phyloP scores from a whole-genome alignment of 805 yeast species.

The Komagataella kurtzmanii region DNA sequence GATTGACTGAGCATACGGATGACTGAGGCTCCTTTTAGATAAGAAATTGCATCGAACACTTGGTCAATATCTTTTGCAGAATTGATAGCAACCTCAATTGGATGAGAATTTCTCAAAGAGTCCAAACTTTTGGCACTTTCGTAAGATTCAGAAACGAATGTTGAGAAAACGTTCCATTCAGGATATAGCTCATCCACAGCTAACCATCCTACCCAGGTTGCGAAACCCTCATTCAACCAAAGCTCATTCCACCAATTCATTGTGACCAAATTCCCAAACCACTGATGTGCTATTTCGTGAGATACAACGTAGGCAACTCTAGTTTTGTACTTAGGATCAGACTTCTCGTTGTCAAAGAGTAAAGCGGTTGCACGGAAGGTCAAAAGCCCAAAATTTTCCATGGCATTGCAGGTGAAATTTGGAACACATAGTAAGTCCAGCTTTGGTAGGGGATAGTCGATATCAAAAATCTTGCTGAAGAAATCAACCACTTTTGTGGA shows the following conservation, averaged over 20 bases:
- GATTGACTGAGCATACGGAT: constrained; percentile 65
- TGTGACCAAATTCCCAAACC: constrained; percentile 84
- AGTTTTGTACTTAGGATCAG: constrained; percentile 41
- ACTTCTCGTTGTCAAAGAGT: constrained; percentile 30
- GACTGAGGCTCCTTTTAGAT: constrained; percentile 68
- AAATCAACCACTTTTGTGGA: constrained; percentile 38
- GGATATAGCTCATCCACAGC: constrained; percentile 63
- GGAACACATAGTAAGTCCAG: constrained; percentile 72
- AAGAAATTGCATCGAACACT: constrained; percentile 72
- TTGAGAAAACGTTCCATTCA: constrained; percentile 66
- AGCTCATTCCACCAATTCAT: constrained; percentile 93
- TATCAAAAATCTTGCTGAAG: constrained; percentile 32
- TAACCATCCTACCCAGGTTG: constrained; percentile 71
- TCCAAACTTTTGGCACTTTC: constrained; percentile 41
- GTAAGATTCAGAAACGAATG: constrained; percentile 35
- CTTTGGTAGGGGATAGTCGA: constrained; percentile 68
- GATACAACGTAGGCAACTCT: constrained; percentile 74
- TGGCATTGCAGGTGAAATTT: constrained; percentile 72
- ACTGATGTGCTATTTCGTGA: constrained; percentile 83
- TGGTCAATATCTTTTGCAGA: constrained; percentile 73
- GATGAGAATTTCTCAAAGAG: constrained; percentile 54
- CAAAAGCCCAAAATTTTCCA: constrained; percentile 86
- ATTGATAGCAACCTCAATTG: constrained; percentile 70
- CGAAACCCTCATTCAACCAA: constrained; percentile 86
- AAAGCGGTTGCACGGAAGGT: constrained; percentile 51